Percentiles rank a stretch among this genome's conserved stretches.
These are phyloP conservation scores for Fraxinus platypoda DNA, from an alignment of 305 asterid species.

Conservation along the genomic window DNA sequence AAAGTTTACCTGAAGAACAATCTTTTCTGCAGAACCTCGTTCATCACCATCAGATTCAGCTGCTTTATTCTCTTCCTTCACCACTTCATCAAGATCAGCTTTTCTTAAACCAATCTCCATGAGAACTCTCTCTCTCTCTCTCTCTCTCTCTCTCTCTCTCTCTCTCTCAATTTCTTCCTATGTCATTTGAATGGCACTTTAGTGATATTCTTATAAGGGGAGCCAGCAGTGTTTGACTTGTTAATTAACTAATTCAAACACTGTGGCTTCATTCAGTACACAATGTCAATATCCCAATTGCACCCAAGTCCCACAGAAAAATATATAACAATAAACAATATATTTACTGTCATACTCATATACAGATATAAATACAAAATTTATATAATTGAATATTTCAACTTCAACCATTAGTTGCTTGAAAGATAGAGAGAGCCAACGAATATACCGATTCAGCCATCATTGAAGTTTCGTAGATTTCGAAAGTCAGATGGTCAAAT, in stretches of 20 bases:
- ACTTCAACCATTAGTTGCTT: too few relatives aligned
- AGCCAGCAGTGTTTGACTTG: too few relatives aligned
- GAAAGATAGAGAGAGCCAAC: too few relatives aligned
- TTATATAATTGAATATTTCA: too few relatives aligned
- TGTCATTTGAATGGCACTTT: not conserved
- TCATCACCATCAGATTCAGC: slow-evolving; percentile 40
- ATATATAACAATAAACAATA: too few relatives aligned
- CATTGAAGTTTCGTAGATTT: not conserved
- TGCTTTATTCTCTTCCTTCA: slow-evolving; percentile 36
- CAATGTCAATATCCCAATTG: not conserved
- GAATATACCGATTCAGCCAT: too few relatives aligned
- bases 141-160: not conserved
- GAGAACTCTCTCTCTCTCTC: not conserved
- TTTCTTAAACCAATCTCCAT: not conserved
- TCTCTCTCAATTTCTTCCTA: not conserved
- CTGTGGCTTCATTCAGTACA: not conserved
- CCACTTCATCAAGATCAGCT: slow-evolving; percentile 19
- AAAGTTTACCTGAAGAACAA: slow-evolving; percentile 46
- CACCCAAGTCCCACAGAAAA: too few relatives aligned
- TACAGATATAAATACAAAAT: too few relatives aligned
- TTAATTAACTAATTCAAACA: not conserved
- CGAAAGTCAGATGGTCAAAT: not conserved
- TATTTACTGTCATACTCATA: too few relatives aligned
- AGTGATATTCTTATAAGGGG: too few relatives aligned
- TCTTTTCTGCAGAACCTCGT: slow-evolving; percentile 39